These are phyloP conservation scores for Wallacemonas sp. DNA, from an alignment of 208 protist species.

Conservation along the genomic window DNA sequence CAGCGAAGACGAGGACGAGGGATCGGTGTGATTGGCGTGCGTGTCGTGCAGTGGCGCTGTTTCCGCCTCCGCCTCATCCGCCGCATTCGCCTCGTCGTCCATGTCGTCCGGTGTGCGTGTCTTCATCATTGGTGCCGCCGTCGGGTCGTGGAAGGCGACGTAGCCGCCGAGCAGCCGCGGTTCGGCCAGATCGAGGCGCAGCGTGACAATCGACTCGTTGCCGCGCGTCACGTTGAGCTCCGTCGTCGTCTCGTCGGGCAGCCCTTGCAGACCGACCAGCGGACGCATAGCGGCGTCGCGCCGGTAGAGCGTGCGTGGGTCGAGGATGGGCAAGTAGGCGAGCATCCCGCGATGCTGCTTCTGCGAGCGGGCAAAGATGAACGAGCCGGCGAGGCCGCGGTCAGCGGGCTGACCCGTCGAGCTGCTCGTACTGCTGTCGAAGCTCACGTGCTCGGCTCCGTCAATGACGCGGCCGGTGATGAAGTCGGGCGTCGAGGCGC, in stretches of 20 bases:
- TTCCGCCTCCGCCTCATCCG: too few relatives aligned
- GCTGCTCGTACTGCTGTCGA: not conserved
- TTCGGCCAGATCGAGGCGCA: conserved; percentile 65
- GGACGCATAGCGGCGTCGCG: conserved; percentile 59
- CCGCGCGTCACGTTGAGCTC: conserved; percentile 68
- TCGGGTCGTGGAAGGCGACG: conserved; percentile 19
- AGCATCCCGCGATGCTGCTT: conserved; percentile 16
- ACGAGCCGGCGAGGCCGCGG: conserved; percentile 11
- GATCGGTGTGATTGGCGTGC: too few relatives aligned
- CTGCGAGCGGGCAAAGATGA: conserved; percentile 13
- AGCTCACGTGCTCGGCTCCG: conserved; percentile 16
- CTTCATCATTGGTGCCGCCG: not conserved
- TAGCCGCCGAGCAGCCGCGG: conserved; percentile 55
- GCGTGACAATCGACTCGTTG: conserved; percentile 42
- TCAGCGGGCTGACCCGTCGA: not conserved
- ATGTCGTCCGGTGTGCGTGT: not conserved
- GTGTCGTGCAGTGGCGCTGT: too few relatives aligned
- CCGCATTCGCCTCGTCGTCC: too few relatives aligned
- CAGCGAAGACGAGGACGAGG: not conserved
- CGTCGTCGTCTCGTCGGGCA: conserved; percentile 63
- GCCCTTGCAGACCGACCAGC: conserved; percentile 60
- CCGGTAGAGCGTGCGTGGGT: conserved; percentile 41
- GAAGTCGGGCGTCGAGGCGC: conserved; percentile 21
- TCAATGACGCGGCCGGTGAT: conserved; percentile 29
- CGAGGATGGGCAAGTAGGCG: conserved; percentile 57